These are phyloP conservation scores for Larix kaempferi DNA, from an alignment of 75 land plant species.

Conservation along the genomic window DNA sequence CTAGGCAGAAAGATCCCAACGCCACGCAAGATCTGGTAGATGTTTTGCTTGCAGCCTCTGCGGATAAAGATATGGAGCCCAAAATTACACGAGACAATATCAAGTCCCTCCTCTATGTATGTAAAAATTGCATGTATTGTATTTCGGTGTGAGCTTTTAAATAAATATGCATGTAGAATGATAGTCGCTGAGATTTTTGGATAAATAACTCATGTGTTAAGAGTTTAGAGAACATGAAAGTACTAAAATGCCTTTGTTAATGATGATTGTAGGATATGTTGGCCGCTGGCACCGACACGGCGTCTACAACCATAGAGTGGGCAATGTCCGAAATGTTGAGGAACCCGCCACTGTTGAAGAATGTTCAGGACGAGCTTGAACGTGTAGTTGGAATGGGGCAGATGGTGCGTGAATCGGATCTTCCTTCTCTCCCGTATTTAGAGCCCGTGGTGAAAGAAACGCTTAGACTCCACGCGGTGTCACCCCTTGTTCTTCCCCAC, in stretches of 20 bases:
- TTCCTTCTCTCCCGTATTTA: too few relatives aligned
- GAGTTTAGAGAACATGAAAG: background rate
- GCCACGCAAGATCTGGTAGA: background rate
- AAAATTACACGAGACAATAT: background rate
- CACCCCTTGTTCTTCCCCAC: background rate
- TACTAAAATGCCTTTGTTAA: background rate
- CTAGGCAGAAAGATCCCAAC: background rate
- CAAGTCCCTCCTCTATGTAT: background rate
- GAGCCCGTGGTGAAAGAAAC: too few relatives aligned
- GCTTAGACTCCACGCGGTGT: slow-evolving; percentile 13
- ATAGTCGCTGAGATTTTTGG: background rate
- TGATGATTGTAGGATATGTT: background rate
- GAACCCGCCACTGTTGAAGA: slow-evolving; percentile 23
- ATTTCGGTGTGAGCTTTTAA: background rate
- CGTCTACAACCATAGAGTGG: background rate
- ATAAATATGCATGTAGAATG: background rate
- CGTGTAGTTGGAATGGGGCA: too few relatives aligned
- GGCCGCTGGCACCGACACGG: background rate
- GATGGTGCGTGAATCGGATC: too few relatives aligned
- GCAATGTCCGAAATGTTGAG: slow-evolving; percentile 36
- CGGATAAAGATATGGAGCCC: background rate
- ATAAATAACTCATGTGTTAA: background rate
- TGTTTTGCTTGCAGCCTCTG: background rate
- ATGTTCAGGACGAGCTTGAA: slow-evolving; percentile 19
- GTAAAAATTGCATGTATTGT: background rate